Base-by-base conservation (phyloP, 768 basidiomycete species). In the Dentipellis fragilis region DNA sequence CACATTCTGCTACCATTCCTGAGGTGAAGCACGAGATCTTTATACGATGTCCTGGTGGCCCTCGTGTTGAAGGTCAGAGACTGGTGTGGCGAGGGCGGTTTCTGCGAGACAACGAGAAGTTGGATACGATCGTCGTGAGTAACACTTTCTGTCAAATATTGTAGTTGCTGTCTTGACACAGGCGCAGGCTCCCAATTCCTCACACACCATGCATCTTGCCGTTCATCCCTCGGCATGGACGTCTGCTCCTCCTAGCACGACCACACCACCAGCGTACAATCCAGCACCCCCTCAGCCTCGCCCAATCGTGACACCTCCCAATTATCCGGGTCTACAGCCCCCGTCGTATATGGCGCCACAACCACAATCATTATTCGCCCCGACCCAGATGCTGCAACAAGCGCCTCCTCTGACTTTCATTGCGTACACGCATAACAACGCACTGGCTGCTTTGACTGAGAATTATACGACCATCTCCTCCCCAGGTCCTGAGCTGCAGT, bases 181-280 rank as follows among this genome's bases (percentile, higher is more conserved):
- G 29, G 29, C 29, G 6, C 63, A 88, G 87, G 70, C 71, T 46
- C 67, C 71, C 40, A 77, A 78, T 54, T 84, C 84, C 52, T 75
- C 79, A 22, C 79, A 77, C 45, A 74, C 82, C 55, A 72, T 90
- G 45, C 89, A 89, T 68, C 74, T 91, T 19, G 83, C 87, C 12
- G 87, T 91, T n/a, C 83, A 85, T 64, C 84, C 86, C 21, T 85
- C 84, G 23, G 84, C 84, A 53, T 91, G 89, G 89, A 74, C 75
- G 40, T 58, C 68, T 11, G 84, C 85, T 23, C 84, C 80, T 29
- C 3, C 3, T 29, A 29, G 29, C 29, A 29, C 29, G 29, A 29
- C 29, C 3, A 29, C 29, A 29, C 29, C 29, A 29, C 29, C 29
- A 29, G 29, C 29, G 29, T 29, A 29, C 29, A 29, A 29, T 29